These are phyloP conservation scores for Amesomyces nigricolor DNA, from an alignment of 2,329 filamentous ascomycete genomes.

Conservation along the genomic window DNA sequence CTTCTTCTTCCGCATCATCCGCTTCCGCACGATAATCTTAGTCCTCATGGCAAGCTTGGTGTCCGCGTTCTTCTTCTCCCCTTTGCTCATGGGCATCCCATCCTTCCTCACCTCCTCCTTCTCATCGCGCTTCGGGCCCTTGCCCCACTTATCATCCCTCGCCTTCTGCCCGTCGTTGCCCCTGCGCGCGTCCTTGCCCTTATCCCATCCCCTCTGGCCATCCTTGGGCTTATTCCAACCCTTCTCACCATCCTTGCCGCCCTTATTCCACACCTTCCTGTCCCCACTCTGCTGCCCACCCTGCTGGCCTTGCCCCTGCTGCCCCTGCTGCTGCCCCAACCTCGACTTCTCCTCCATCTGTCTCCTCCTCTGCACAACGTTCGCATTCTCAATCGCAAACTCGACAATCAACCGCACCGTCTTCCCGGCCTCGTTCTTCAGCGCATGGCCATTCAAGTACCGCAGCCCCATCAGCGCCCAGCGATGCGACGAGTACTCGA, in stretches of 20 bases:
- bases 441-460: slow-evolving; percentile 77
- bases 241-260: no score
- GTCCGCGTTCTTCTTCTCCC: slow-evolving; percentile 33
- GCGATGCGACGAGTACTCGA: slow-evolving; percentile 91
- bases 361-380: slow-evolving; percentile 78
- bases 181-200: no score
- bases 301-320: slow-evolving; percentile 37
- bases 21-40: slow-evolving; percentile 80
- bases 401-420: slow-evolving; percentile 90
- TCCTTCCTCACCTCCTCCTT: slow-evolving; percentile 25
- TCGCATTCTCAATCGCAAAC: slow-evolving; percentile 96
- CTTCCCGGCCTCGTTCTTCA: slow-evolving; percentile 60
- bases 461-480: slow-evolving; percentile 91
- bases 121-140: no score
- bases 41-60: slow-evolving; percentile 48
- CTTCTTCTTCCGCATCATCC: slow-evolving; percentile 70
- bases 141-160: no score
- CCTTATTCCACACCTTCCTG: slow-evolving; percentile 30
- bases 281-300: slow-evolving; percentile 25
- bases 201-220: no score
- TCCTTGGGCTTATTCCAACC: no score
- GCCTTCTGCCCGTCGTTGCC: no score
- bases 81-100: slow-evolving; percentile 31
- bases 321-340: slow-evolving; percentile 15
- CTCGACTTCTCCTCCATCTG: slow-evolving; percentile 48